Evolutionary conservation across 2,329 filamentous ascomycete genomes (phyloP), one percentile per base, ranked within the genome.

Genomic region (Cladosporium phlei): DNA sequence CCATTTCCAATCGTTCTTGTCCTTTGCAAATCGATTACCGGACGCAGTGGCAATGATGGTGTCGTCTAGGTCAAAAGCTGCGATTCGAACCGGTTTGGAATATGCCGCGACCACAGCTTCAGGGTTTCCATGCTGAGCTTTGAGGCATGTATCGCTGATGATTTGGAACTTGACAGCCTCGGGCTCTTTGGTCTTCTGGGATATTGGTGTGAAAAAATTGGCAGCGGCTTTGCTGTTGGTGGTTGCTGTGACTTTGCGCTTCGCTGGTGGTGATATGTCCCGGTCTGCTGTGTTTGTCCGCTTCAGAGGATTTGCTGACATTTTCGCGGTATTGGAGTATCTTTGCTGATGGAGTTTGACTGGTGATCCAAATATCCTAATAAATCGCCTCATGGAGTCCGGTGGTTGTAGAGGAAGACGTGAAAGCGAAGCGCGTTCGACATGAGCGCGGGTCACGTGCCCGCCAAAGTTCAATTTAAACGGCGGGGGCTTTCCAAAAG

Each of bases 1-100:
- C 93, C 93, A 98, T 65, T 87, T 88, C 93, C 93, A 98, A 63
- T 97, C 91, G 3, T 74, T 72, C 0, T 82, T 78, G 54, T 82
- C 79, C 42, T 77, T 76, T 2, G 80, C 76, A 59, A 91, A 91
- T 40, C 78, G 85, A 66, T 88, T 93, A 6, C 89, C 89, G 0
- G 89, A 95, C 3, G 80, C 76, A 0, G 88, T 85, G 2, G 74
- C 74, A 52, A 98, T 88, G 25, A 98, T 69, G 1, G 93, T 98
- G 6, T 87, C 93, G 63, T 98, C 93, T 17, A 88, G 73, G 56
- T 88, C 85, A 55, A 88, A 88, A 0, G 81, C 83, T 0, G 83
- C 85, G 45, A 88, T 73, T 61, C 82, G 86, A n/a, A 65, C 65
- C 40, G 74, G 72, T 39, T 52, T 57, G n/a, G 55, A 48, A 61